These are phyloP conservation scores for Tylopilus sp. DNA, from an alignment of 768 basidiomycete genomes.

Conservation along the genomic window DNA sequence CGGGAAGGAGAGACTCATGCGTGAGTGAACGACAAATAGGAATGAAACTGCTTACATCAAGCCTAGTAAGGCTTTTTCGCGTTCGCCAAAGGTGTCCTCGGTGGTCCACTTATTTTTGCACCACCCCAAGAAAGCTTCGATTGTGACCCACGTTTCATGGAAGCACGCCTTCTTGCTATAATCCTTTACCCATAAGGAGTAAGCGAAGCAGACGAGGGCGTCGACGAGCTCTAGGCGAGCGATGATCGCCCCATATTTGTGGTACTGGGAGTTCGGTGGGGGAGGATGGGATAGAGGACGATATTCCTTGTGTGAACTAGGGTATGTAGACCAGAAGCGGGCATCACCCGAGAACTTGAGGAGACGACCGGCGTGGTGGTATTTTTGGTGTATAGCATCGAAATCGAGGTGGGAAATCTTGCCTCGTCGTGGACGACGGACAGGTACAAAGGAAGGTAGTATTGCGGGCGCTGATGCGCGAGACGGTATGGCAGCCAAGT, in stretches of 20 bases:
- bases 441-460: constrained; percentile 44
- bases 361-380: constrained; percentile 62
- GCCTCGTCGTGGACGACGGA: constrained; percentile 66
- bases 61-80: constrained; percentile 63
- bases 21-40: constrained; percentile 22
- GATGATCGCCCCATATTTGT: constrained; percentile 71
- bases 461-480: constrained; percentile 29
- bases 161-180: constrained; percentile 53
- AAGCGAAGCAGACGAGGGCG: constrained; percentile 80
- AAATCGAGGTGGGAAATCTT: constrained; percentile 45
- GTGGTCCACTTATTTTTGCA: constrained; percentile 66
- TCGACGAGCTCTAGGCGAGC: constrained; percentile 78
- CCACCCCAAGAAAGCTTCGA: constrained; percentile 66
- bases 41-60: constrained; percentile 60
- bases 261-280: constrained; percentile 62
- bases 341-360: constrained; percentile 85
- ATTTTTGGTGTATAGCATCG: constrained; percentile 64
- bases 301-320: constrained; percentile 60
- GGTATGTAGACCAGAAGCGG: constrained; percentile 72
- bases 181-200: constrained; percentile 79
- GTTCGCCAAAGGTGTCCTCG: constrained; percentile 42
- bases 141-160: constrained; percentile 63
- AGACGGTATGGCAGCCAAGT: constrained; percentile 22
- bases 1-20: constrained; percentile 18
- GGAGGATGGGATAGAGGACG: constrained; percentile 62